These are phyloP conservation scores for Calamus simplicifolius DNA, from an alignment of 176 grass and related monocot species.

Conservation along the genomic window DNA sequence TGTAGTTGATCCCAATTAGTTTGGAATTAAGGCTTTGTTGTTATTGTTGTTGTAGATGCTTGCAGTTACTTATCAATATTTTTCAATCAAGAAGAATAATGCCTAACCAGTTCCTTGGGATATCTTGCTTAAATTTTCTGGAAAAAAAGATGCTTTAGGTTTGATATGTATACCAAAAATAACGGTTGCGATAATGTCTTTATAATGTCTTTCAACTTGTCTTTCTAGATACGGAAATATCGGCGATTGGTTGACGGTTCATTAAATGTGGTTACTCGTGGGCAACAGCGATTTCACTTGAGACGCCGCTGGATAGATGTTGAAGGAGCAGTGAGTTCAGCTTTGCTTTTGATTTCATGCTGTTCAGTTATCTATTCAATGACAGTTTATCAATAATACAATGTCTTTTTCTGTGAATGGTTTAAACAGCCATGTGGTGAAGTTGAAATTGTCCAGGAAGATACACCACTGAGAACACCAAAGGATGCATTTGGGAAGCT, in stretches of 20 bases:
- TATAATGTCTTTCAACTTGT: conserved; percentile 2
- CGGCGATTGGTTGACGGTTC: conserved; percentile 53
- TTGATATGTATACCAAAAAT: no score
- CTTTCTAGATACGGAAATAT: conserved; percentile 64
- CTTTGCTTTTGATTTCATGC: background rate
- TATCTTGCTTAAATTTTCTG: no score
- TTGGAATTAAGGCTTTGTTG: no score
- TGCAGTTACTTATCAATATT: no score
- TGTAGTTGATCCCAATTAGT: no score
- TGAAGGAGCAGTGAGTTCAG: conserved; percentile 63
- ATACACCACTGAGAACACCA: conserved; percentile 68
- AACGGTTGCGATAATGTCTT: conserved; percentile 1
- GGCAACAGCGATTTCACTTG: conserved; percentile 77
- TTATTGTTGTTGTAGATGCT: no score
- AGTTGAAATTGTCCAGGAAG: conserved; percentile 91
- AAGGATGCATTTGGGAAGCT: conserved; percentile 71
- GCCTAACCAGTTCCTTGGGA: no score
- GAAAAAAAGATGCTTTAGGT: no score
- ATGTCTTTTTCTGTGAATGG: background rate
- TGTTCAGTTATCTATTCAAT: no score
- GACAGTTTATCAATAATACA: background rate
- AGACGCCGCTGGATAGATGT: conserved; percentile 55
- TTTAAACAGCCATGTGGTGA: conserved; percentile 69
- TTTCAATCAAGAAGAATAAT: no score
- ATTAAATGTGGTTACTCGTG: conserved; percentile 80